Conservation (phyloP, 192 early-diverging fungal species). For the Powellomyces hirtus region DNA sequence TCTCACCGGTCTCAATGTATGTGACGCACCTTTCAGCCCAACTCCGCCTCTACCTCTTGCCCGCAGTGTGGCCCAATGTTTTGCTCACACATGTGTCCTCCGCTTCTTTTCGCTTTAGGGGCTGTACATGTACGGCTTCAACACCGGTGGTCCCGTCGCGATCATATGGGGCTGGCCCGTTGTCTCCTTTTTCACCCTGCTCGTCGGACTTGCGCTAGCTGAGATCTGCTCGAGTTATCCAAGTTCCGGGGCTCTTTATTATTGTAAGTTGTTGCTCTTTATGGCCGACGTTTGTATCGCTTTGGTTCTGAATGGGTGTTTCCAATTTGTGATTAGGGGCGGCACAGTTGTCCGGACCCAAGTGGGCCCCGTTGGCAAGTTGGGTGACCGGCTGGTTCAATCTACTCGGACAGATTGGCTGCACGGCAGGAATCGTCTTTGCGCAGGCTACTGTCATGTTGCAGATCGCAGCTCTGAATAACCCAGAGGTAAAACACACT, state of each 20-base stretch:
- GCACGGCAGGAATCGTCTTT: neutral
- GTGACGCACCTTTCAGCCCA: neutral
- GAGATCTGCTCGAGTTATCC: conserved; percentile 31
- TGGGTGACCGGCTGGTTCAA: neutral
- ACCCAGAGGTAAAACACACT: neutral
- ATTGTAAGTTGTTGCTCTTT: too few species aligned
- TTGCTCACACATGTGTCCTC: too few species aligned
- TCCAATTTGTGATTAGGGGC: too few species aligned
- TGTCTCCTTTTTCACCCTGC: conserved; percentile 7
- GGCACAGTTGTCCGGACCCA: neutral
- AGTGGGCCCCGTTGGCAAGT: neutral
- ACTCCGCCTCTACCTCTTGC: neutral
- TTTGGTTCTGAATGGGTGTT: neutral
- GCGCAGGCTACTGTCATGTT: neutral
- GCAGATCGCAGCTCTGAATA: neutral
- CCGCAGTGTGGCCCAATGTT: too few species aligned
- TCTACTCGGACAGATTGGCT: neutral
- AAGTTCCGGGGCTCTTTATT: neutral
- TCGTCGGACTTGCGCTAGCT: conserved; percentile 27
- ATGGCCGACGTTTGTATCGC: too few species aligned
- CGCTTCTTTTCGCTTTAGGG: too few species aligned
- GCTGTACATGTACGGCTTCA: conserved; percentile 3
- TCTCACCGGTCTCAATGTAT: conserved; percentile 10
- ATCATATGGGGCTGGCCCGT: conserved; percentile 35
- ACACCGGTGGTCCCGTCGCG: conserved; percentile 27